Percentiles rank a stretch among this genome's conserved stretches.
Conservation (phyloP, 495 filamentous ascomycete genomes). For the Aspergillus nidulans region DNA sequence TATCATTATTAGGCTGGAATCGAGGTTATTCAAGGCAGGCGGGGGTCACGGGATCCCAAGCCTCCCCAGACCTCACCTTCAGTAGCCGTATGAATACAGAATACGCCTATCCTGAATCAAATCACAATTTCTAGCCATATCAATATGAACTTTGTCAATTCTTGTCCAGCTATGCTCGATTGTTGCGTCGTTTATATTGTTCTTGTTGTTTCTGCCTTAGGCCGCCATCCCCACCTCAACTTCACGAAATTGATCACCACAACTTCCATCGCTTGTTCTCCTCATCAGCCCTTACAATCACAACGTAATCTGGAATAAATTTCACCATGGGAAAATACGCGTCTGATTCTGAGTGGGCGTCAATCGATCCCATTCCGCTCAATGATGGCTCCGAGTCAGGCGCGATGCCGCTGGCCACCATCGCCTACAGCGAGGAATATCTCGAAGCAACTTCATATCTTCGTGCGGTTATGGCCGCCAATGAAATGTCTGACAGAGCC, state of each 20-base stretch:
- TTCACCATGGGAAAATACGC: conserved; percentile 52
- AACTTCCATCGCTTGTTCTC: background rate
- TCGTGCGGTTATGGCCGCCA: conserved; percentile 82
- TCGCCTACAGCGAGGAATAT: conserved; percentile 83
- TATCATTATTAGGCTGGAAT: background rate
- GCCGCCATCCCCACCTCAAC: conserved; percentile 18
- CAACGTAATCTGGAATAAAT: background rate
- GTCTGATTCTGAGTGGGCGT: conserved; percentile 72
- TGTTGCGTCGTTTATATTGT: conserved; percentile 17
- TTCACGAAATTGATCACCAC: conserved; percentile 7
- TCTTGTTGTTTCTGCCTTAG: conserved; percentile 20
- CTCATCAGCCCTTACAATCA: background rate
- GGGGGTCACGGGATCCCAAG: background rate
- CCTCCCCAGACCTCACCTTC: background rate
- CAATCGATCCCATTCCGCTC: conserved; percentile 75
- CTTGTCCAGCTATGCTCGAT: too few species aligned
- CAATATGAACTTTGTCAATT: background rate
- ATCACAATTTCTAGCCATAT: too few species aligned
- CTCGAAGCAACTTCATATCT: conserved; percentile 85
- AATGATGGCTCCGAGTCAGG: conserved; percentile 62
- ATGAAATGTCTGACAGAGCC: conserved; percentile 76
- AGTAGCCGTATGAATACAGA: too few species aligned
- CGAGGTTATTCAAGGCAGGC: background rate
- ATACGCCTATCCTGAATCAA: too few species aligned
- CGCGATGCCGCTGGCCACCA: conserved; percentile 72